These are phyloP conservation scores for Sphagnurus paluster DNA, from an alignment of 1,284 basidiomycete species.

Conservation along the genomic window DNA sequence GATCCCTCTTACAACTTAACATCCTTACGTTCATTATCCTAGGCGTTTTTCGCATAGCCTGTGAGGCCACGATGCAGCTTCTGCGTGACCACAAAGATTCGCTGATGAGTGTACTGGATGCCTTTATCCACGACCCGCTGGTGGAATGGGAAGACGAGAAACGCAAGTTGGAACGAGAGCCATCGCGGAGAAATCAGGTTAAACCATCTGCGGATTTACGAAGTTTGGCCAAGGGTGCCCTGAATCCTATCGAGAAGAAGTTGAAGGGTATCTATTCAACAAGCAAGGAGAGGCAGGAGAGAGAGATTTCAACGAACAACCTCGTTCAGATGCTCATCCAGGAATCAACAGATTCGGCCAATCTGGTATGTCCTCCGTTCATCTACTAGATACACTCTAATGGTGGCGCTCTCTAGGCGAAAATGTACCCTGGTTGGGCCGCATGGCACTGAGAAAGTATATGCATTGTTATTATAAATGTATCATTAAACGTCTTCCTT, in stretches of 20 bases:
- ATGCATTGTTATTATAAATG: background rate
- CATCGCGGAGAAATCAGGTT: slow-evolving; percentile 40
- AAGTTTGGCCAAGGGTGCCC: slow-evolving; percentile 68
- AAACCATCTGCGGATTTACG: slow-evolving; percentile 55
- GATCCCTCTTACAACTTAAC: background rate
- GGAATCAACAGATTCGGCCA: slow-evolving; percentile 74
- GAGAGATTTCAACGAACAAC: slow-evolving; percentile 78
- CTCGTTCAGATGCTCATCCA: slow-evolving; percentile 90
- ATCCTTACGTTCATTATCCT: background rate
- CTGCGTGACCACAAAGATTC: slow-evolving; percentile 92
- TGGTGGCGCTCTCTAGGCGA: slow-evolving; percentile 41
- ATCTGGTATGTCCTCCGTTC: slow-evolving; percentile 60
- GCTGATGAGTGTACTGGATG: slow-evolving; percentile 94
- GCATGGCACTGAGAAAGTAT: slow-evolving; percentile 61
- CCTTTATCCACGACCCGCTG: slow-evolving; percentile 97
- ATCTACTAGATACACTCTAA: background rate
- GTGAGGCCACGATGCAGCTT: slow-evolving; percentile 89
- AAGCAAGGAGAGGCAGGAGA: slow-evolving; percentile 53
- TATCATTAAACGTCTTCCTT: too few species aligned
- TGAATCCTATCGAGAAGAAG: slow-evolving; percentile 83
- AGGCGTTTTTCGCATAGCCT: slow-evolving; percentile 92
- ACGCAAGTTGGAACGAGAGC: slow-evolving; percentile 48
- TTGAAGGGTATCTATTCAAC: slow-evolving; percentile 72
- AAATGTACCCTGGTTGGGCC: slow-evolving; percentile 88
- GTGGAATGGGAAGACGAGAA: slow-evolving; percentile 93